Base-by-base conservation (phyloP, 2,329 filamentous ascomycete species). In the Fusarium tanahbumbuense region DNA sequence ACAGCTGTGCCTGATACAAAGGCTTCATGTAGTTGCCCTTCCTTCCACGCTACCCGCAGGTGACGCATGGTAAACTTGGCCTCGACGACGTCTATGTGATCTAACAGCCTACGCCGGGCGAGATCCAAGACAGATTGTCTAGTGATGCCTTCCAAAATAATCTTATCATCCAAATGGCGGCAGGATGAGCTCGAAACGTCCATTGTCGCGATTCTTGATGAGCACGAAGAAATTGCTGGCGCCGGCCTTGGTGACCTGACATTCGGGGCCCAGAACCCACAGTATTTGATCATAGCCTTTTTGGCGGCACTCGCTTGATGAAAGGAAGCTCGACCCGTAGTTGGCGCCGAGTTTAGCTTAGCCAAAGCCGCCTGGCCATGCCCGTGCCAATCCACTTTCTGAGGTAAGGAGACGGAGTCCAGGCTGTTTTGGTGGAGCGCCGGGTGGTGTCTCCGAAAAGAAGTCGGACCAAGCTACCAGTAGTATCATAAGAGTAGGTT, bases 1-100 rank as follows among this genome's bases (percentile, higher is more conserved):
- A 59, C 56, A 18, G 56, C 50, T 9, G 56, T 59, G 0, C 56
- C 56, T 5, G 56, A 59, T 5, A 59, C 56, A 1, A 59, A 56
- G 1, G 50, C 40, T 9, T 46, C 56, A 2, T 30, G n/a, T 0
- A 59, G 23, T 0, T n/a, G 16, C 0, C 56, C 40, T 6, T 30
- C 15, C 4, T 11, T 46, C 50, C 40, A 56, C 0, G 50, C 28
- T 8, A 0, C 2, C 0, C 28, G 27, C 0, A 56, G 3, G 0
- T 59, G 30, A 0, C 23, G 8, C 1, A 46, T 56, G 0, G 56
- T 56, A 16, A 56, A 56, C 9, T 44, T 55, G 2, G 5, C 12
- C 8, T 45, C 56, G 2, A 12, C 25, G 1, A 59, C 16, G 3
- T 59, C 49, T 0, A 59, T 3, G 1, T 59, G 6, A 4, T 23